Base-by-base conservation (phyloP, 768 basidiomycete species). In the Phanerochaete sordida region DNA sequence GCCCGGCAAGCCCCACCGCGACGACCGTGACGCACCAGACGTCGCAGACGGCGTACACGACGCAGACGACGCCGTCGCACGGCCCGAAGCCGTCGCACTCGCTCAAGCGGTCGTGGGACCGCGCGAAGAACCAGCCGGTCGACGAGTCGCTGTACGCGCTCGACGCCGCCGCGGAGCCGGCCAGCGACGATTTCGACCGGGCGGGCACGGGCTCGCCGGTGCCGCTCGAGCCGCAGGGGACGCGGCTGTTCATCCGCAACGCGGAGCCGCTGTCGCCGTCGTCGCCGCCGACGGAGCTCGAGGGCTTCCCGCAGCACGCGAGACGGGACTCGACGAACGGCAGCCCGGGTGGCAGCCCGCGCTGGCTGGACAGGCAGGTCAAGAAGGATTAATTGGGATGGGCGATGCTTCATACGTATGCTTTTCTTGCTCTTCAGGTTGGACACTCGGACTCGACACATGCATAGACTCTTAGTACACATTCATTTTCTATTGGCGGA, bases 191-290 rank as follows among this genome's bases (percentile, higher is more conserved):
- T 27, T 48, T 39, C 49, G 33, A 24, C 30, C 51, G 57, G 8
- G 39, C 11, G 33, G 56, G 43, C 49, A 19, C 59, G 33, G 61
- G 37, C 2, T 58, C 62, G 39, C 64, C 63, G 24, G 49, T 24
- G 26, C n/a, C n/a, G n/a, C 50, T 62, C 24, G 63, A 47, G 46
- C 26, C 62, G 27, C 26, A 13, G n/a, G 58, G 15, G 8, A 55
- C 62, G 19, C 65, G 65, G 59, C 59, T 68, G 26, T 64, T 64
- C 39, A 62, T 68, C 28, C 62, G 64, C 50, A 68, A 68, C 57
- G 63, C 64, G 61, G 65, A 54, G 52, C 59, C 64, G 35, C 48
- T 62, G 48, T 63, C 65, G 47, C 62, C 67, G 19, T 50, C 50
- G 49, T 21, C 51, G 26, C 37, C 31, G 39, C 49, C 48, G 30